phyloP scores from a whole-genome alignment of 2,329 filamentous ascomycete species.

The Claviceps pazoutovae region DNA sequence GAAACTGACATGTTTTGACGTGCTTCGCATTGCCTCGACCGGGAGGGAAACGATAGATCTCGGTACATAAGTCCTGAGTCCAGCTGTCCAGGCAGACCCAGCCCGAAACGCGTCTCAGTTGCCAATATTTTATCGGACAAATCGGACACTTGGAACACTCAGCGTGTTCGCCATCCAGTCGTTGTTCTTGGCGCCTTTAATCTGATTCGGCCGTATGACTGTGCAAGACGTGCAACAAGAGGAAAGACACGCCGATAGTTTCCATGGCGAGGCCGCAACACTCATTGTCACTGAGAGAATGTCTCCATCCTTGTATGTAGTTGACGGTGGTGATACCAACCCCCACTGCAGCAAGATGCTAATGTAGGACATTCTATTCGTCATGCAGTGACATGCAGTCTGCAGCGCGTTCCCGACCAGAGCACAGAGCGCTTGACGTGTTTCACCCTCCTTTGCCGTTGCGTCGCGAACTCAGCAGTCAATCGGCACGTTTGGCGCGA shows the following conservation, averaged over 20 bases:
- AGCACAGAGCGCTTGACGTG: slow-evolving; percentile 3
- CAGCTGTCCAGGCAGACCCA: neutral
- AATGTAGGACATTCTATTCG: neutral
- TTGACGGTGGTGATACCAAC: neutral
- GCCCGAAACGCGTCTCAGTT: neutral
- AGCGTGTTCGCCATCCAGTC: too few species aligned
- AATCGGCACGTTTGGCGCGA: neutral
- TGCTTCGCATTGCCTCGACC: neutral
- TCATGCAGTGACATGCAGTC: slow-evolving; percentile 4
- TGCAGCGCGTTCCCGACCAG: neutral
- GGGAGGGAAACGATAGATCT: neutral
- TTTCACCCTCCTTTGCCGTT: slow-evolving; percentile 2
- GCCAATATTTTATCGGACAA: neutral
- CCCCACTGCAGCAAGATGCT: slow-evolving; percentile 1
- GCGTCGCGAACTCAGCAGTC: neutral
- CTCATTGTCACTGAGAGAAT: neutral
- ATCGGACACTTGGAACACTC: too few species aligned
- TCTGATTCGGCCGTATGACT: neutral
- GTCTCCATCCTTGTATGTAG: neutral
- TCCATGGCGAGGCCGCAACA: neutral
- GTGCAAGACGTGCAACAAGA: neutral
- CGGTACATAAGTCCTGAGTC: neutral
- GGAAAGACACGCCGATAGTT: neutral
- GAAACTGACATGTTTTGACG: neutral
- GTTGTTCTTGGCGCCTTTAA: neutral